Evolutionary conservation across 2,329 filamentous ascomycete species (phyloP).

Genomic region (Biscogniauxia mediterranea): DNA sequence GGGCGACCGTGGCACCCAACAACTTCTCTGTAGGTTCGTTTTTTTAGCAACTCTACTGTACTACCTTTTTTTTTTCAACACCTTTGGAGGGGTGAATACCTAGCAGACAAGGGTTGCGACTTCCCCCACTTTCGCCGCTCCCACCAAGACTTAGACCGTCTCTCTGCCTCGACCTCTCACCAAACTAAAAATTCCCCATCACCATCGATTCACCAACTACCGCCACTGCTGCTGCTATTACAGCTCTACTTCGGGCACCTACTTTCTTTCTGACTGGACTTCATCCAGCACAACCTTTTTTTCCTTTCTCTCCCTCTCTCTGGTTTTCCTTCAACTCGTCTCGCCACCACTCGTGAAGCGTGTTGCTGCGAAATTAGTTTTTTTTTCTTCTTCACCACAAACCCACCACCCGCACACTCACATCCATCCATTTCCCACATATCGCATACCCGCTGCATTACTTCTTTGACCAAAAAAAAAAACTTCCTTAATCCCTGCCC

Average conservation of each 20-base stretch:
- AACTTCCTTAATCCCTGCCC: constrained; percentile 25
- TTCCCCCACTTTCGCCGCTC: constrained; percentile 27
- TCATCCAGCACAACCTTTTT: constrained; percentile 2
- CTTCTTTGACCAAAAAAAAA: constrained; percentile 9
- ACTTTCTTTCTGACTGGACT: constrained; percentile 4
- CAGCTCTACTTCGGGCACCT: constrained; percentile 7
- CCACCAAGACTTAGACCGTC: constrained; percentile 22
- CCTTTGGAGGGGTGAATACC: constrained; percentile 17
- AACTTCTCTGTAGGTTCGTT: constrained; percentile 14
- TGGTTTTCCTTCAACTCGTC: neutral
- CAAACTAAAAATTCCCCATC: constrained; percentile 21
- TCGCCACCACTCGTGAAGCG: neutral
- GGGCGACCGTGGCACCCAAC: constrained; percentile 14
- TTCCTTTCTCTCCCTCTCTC: neutral
- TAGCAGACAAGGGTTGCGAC: constrained; percentile 19
- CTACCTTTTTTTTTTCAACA: constrained; percentile 7
- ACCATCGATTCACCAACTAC: constrained; percentile 10
- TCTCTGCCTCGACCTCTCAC: constrained; percentile 17
- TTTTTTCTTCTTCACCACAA: constrained; percentile 3
- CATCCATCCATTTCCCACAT: constrained; percentile 6
- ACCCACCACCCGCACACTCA: constrained; percentile 4
- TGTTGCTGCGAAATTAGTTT: constrained; percentile 11
- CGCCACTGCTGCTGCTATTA: constrained; percentile 14
- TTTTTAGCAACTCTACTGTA: neutral
- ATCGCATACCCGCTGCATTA: constrained; percentile 4